phyloP scores from a whole-genome alignment of 192 early-diverging fungal species.

The Mortierella alpina region DNA sequence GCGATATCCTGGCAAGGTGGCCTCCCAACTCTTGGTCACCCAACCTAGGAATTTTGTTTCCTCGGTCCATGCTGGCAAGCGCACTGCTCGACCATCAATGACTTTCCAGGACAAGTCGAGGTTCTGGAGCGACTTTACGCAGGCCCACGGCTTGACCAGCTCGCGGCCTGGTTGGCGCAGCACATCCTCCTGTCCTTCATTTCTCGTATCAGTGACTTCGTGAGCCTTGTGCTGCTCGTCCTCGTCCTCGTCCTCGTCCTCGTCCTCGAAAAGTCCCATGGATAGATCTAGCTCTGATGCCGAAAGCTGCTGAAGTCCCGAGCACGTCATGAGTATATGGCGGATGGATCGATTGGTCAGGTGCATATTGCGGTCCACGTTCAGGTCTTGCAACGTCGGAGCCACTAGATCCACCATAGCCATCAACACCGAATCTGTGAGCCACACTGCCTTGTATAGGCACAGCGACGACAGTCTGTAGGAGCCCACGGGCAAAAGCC shows the following conservation, averaged over 20 bases:
- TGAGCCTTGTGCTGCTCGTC: neutral
- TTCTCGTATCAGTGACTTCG: neutral
- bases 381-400: conserved; percentile 11
- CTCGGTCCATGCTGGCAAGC: neutral
- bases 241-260: neutral
- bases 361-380: conserved; percentile 12
- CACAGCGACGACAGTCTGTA: conserved; percentile 15
- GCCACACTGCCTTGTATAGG: neutral
- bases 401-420: conserved; percentile 4
- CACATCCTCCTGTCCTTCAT: no score
- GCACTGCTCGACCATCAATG: conserved; percentile 5
- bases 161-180: neutral
- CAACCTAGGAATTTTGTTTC: no score
- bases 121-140: neutral
- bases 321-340: conserved; percentile 31
- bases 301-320: conserved; percentile 8
- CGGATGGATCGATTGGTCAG: conserved; percentile 16
- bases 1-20: neutral
- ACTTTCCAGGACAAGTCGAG: conserved; percentile 13
- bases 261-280: conserved; percentile 25
- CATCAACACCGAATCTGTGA: conserved; percentile 3
- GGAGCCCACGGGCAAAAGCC: neutral
- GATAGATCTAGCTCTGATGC: conserved; percentile 24
- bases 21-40: neutral
- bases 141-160: conserved; percentile 5